These are phyloP conservation scores for Apocynum venetum DNA, from an alignment of 257 asterid species.

Conservation along the genomic window DNA sequence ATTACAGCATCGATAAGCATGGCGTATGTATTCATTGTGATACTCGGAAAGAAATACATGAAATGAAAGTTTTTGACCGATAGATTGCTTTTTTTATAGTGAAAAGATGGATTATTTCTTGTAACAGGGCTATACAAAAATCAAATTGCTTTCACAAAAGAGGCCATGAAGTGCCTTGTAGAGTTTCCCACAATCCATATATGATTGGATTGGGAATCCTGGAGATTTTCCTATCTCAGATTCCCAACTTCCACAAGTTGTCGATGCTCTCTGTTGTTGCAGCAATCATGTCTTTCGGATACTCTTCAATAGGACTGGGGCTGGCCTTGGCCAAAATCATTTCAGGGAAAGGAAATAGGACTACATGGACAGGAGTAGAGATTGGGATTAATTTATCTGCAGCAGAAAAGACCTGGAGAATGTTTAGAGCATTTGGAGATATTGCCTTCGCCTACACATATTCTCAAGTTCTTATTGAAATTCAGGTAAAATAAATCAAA, in stretches of 20 bases:
- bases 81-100: too few relatives aligned
- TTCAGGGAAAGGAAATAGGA: conserved; percentile 44
- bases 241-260: conserved; percentile 60
- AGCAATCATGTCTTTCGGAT: conserved; percentile 63
- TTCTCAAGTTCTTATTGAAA: conserved; percentile 58
- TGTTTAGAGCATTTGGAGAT: conserved; percentile 63
- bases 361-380: conserved; percentile 47
- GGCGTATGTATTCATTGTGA: conserved; percentile 39
- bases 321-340: conserved; percentile 50
- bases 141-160: conserved; percentile 52
- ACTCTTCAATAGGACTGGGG: conserved; percentile 62
- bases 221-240: conserved; percentile 55
- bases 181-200: conserved; percentile 42
- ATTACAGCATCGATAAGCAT: conserved; percentile 70
- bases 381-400: conserved; percentile 41
- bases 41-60: not conserved
- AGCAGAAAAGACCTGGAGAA: conserved; percentile 62
- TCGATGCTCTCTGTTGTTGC: conserved; percentile 56
- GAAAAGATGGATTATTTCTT: not conserved
- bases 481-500: conserved; percentile 41
- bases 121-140: conserved; percentile 54
- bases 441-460: conserved; percentile 67
- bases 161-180: conserved; percentile 45
- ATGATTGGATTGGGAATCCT: conserved; percentile 56
- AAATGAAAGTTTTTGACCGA: too few relatives aligned